A percentile compares a stretch with the other conserved stretches of the same genome.
Conservation (phyloP, 371 early-diverging fungal species). For the Nematocida ironsii region DNA sequence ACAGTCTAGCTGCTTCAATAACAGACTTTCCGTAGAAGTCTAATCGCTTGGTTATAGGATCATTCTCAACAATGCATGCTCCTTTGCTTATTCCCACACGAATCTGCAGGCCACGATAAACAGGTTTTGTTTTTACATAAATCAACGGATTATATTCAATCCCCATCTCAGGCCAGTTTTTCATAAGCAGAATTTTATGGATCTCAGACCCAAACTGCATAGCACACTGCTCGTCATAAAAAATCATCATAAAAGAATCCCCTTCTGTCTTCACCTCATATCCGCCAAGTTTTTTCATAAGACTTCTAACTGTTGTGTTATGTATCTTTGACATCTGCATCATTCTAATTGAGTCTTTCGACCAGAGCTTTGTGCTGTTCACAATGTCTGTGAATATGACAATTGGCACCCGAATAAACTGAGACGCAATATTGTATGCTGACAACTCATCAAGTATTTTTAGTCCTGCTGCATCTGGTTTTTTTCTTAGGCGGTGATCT, state of each 20-base stretch:
- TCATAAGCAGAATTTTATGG: slow-evolving; percentile 77
- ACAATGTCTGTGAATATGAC: slow-evolving; percentile 90
- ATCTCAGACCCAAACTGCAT: slow-evolving; percentile 82
- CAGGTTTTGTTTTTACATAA: slow-evolving; percentile 68
- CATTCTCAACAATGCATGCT: slow-evolving; percentile 79
- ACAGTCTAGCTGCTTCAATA: slow-evolving; percentile 80
- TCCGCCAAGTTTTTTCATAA: slow-evolving; percentile 78
- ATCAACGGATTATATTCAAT: slow-evolving; percentile 71
- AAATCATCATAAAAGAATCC: slow-evolving; percentile 87
- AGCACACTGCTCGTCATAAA: slow-evolving; percentile 79
- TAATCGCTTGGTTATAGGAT: slow-evolving; percentile 83
- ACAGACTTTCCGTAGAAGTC: slow-evolving; percentile 91
- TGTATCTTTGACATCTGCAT: slow-evolving; percentile 80
- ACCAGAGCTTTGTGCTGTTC: slow-evolving; percentile 86
- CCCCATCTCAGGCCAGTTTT: slow-evolving; percentile 85
- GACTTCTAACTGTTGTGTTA: slow-evolving; percentile 78
- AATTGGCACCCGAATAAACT: slow-evolving; percentile 70
- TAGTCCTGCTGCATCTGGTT: slow-evolving; percentile 19
- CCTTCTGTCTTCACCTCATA: slow-evolving; percentile 95
- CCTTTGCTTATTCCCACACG: slow-evolving; percentile 92
- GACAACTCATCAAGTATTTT: slow-evolving; percentile 43
- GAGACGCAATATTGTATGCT: slow-evolving; percentile 36
- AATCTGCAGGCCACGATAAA: slow-evolving; percentile 81
- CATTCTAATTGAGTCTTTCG: slow-evolving; percentile 80
- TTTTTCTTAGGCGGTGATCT: not conserved